Conservation (phyloP, 2,329 filamentous ascomycete species). For the Pyrenophora graminea region DNA sequence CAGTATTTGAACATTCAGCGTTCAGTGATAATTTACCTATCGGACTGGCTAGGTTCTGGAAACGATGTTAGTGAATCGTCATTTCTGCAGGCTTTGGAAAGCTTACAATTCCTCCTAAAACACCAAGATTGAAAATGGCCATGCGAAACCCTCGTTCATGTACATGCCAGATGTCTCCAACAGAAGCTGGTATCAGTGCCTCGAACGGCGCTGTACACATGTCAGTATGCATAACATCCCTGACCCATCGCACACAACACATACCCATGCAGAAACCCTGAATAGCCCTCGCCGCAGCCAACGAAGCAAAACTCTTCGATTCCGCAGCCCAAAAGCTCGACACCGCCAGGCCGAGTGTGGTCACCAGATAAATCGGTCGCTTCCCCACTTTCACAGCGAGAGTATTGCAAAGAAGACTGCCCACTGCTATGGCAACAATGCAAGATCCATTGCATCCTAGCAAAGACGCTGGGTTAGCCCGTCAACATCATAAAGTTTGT, state of each 20-base stretch:
- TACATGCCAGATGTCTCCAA: constrained; percentile 31
- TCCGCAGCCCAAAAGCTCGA: constrained; percentile 32
- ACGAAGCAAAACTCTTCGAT: constrained; percentile 24
- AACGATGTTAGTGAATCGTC: background rate
- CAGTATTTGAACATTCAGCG: background rate
- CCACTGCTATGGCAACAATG: constrained; percentile 25
- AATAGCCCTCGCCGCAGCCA: constrained; percentile 24
- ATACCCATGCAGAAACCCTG: constrained; percentile 30
- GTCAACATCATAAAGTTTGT: background rate
- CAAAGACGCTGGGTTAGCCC: background rate
- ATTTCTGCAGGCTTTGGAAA: background rate
- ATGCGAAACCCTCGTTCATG: constrained; percentile 31
- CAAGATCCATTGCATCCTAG: constrained; percentile 27
- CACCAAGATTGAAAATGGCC: constrained; percentile 32
- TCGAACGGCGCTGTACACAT: constrained; percentile 24
- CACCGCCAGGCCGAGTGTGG: constrained; percentile 25
- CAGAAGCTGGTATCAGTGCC: constrained; percentile 30
- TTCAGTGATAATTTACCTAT: constrained; percentile 9
- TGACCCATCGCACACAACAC: background rate
- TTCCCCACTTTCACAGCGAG: constrained; percentile 30
- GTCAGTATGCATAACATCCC: background rate
- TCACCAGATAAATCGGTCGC: constrained; percentile 26
- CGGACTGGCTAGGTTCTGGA: constrained; percentile 26
- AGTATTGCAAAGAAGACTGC: constrained; percentile 28
- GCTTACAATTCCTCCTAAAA: constrained; percentile 29